These are phyloP conservation scores for Boletus reticuloceps DNA, from an alignment of 768 basidiomycete genomes.

Conservation along the genomic window DNA sequence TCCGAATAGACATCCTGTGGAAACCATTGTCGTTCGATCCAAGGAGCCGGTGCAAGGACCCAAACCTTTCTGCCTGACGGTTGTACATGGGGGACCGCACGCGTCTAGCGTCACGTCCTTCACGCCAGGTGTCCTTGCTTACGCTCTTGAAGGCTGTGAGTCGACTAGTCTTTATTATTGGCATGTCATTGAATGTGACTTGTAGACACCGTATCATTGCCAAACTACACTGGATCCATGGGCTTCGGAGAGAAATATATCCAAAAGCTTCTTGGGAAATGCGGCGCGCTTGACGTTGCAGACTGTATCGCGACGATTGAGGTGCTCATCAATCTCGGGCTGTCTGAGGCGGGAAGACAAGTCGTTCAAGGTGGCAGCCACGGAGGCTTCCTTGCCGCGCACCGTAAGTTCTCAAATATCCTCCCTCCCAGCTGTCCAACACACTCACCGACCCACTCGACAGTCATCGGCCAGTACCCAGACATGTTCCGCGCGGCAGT, in stretches of 20 bases:
- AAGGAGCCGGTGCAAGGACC: constrained; percentile 13
- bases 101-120: constrained; percentile 47
- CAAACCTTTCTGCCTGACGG: constrained; percentile 46
- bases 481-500: constrained; percentile 59
- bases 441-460: neutral
- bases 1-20: constrained; percentile 46
- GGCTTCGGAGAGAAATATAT: constrained; percentile 67
- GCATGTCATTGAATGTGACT: neutral
- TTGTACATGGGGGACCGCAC: constrained; percentile 68
- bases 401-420: constrained; percentile 41
- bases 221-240: constrained; percentile 67
- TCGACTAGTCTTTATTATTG: neutral
- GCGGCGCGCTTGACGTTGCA: constrained; percentile 63
- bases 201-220: constrained; percentile 55
- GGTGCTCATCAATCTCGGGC: constrained; percentile 47
- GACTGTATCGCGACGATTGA: constrained; percentile 57
- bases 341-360: constrained; percentile 51
- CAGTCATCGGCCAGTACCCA: constrained; percentile 65
- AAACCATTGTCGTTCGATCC: constrained; percentile 52
- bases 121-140: constrained; percentile 38
- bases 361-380: constrained; percentile 67
- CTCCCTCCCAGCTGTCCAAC: neutral
- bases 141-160: constrained; percentile 64
- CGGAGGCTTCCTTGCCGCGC: constrained; percentile 62
- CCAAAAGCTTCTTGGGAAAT: constrained; percentile 51